Conservation (phyloP, 2,329 filamentous ascomycete genomes). For the Paracamarosporium sp. region DNA sequence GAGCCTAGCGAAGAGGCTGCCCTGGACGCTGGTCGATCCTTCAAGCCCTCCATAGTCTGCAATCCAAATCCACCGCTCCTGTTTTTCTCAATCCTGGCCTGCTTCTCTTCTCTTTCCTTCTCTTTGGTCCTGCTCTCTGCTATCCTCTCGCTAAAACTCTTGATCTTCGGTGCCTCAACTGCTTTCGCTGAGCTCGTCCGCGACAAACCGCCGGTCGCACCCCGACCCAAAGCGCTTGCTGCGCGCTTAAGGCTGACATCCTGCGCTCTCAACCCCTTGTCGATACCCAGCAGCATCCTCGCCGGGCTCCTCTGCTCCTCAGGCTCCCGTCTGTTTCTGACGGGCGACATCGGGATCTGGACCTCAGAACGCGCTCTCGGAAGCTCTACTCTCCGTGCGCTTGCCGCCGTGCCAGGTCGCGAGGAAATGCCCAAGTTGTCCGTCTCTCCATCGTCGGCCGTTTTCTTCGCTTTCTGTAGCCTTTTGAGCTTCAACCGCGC, state of each 20-base stretch:
- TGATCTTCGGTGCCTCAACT: conserved; percentile 43
- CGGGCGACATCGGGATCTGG: conserved; percentile 79
- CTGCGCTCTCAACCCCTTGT: conserved; percentile 80
- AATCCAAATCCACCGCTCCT: conserved; percentile 51
- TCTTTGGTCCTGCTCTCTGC: conserved; percentile 66
- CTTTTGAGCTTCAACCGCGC: conserved; percentile 87
- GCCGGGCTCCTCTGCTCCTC: conserved; percentile 75
- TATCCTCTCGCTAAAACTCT: conserved; percentile 85
- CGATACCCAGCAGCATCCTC: conserved; percentile 82
- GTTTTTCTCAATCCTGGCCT: conserved; percentile 50
- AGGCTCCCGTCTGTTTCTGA: conserved; percentile 56
- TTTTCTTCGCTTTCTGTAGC: conserved; percentile 67
- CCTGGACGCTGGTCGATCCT: conserved; percentile 32
- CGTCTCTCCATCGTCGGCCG: conserved; percentile 27
- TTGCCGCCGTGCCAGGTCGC: conserved; percentile 33
- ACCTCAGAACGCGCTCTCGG: conserved; percentile 51
- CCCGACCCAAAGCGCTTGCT: conserved; percentile 43
- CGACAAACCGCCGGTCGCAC: conserved; percentile 16
- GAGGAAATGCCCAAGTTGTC: conserved; percentile 32
- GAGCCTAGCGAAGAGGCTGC: conserved; percentile 35
- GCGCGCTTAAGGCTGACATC: conserved; percentile 86
- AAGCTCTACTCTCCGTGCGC: conserved; percentile 28
- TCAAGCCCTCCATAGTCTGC: conserved; percentile 32
- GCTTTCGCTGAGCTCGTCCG: conserved; percentile 53
- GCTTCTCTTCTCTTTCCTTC: conserved; percentile 52